Conservation (phyloP, 2,329 filamentous ascomycete genomes). For the Cytospora chrysosperma region DNA sequence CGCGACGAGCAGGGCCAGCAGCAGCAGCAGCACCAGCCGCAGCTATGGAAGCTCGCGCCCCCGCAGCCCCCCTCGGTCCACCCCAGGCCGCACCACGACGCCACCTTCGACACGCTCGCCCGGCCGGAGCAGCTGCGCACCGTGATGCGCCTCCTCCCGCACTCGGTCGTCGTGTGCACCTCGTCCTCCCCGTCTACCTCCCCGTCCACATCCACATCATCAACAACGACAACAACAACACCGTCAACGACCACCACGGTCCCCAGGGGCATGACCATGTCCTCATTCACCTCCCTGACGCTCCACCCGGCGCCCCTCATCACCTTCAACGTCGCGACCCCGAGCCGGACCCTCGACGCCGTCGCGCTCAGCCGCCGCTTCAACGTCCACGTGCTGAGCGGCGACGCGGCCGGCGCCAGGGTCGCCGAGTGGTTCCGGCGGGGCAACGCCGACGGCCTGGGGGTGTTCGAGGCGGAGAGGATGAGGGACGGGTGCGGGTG, state of each 20-base stretch:
- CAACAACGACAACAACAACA: not conserved
- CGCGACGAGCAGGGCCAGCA: not conserved
- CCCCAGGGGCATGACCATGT: constrained; percentile 56
- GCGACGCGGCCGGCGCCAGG: constrained; percentile 45
- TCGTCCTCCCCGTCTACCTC: constrained; percentile 30
- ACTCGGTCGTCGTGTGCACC: constrained; percentile 57
- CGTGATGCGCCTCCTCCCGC: constrained; percentile 53
- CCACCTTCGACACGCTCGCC: constrained; percentile 23
- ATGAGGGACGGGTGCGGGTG: constrained; percentile 32
- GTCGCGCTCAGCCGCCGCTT: constrained; percentile 45
- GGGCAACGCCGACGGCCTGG: constrained; percentile 42
- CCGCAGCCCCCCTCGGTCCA: constrained; percentile 37
- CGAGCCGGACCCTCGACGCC: constrained; percentile 55
- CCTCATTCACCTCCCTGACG: constrained; percentile 57
- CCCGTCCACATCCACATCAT: not conserved
- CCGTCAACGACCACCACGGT: not conserved
- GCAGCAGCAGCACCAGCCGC: not conserved
- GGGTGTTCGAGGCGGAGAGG: constrained; percentile 37
- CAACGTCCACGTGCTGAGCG: constrained; percentile 55
- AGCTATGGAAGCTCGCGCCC: constrained; percentile 33
- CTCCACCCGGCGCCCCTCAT: constrained; percentile 52
- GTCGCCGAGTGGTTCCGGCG: constrained; percentile 53
- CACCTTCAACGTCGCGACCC: constrained; percentile 57
- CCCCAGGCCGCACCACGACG: constrained; percentile 29
- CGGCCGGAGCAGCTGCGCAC: constrained; percentile 50